Conservation (phyloP, 495 filamentous ascomycete species). For the Cercophora samala region DNA sequence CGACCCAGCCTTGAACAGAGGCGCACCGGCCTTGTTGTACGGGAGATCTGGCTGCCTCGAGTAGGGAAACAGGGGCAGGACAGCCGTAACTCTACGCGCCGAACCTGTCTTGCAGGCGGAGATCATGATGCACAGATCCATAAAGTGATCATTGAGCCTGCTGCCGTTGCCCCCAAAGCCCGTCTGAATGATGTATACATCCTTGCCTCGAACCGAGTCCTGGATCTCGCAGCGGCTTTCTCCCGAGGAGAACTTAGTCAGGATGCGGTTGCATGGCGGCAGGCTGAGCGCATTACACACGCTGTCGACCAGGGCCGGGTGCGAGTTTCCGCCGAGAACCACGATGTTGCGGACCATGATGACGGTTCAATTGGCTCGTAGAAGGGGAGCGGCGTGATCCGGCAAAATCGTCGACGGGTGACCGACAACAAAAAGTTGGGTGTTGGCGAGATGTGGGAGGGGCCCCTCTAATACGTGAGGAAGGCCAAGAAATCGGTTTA, state of each 20-base stretch:
- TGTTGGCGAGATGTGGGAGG: constrained; percentile 16
- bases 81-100: constrained; percentile 85
- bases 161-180: constrained; percentile 50
- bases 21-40: constrained; percentile 92
- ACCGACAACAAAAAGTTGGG: constrained; percentile 15
- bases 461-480: not conserved
- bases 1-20: constrained; percentile 65
- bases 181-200: constrained; percentile 96
- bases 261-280: constrained; percentile 73
- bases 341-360: constrained; percentile 97
- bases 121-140: constrained; percentile 95
- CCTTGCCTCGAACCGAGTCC: constrained; percentile 94
- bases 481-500: constrained; percentile 3
- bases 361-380: constrained; percentile 34
- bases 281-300: constrained; percentile 88
- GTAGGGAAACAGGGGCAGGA: constrained; percentile 94
- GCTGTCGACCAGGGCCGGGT: constrained; percentile 79
- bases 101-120: constrained; percentile 97
- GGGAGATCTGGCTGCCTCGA: constrained; percentile 91
- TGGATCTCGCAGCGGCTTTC: constrained; percentile 93
- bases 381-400: constrained; percentile 15
- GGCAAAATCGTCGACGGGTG: constrained; percentile 4
- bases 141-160: constrained; percentile 80
- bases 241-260: constrained; percentile 91
- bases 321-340: constrained; percentile 89